Conservation (phyloP, 768 basidiomycete species). For the Boletus tylopilopsis region DNA sequence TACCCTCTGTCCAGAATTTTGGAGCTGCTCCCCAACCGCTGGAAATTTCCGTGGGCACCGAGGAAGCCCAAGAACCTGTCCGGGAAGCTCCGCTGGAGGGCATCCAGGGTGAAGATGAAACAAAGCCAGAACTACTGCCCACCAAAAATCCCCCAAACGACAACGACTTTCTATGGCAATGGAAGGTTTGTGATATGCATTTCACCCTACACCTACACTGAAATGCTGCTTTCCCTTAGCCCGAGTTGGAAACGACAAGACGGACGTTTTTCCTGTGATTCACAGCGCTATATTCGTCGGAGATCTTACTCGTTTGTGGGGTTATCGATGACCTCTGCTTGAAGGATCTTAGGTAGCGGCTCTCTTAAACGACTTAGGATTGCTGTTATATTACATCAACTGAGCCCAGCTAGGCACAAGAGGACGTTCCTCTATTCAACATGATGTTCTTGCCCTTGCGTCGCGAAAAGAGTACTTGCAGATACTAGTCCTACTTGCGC, state of each 20-base stretch:
- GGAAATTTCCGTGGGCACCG: conserved; percentile 45
- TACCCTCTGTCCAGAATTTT: conserved; percentile 74
- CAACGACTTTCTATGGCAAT: conserved; percentile 83
- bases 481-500: too few relatives aligned
- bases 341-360: too few relatives aligned
- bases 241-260: conserved; percentile 89
- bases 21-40: conserved; percentile 59
- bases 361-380: too few relatives aligned
- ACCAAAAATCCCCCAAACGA: conserved; percentile 52
- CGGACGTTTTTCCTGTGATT: conserved; percentile 83
- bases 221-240: conserved; percentile 40
- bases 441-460: too few relatives aligned
- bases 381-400: too few relatives aligned
- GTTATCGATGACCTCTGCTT: too few relatives aligned
- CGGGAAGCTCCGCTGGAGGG: conserved; percentile 16
- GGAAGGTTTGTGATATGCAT: conserved; percentile 63
- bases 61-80: conserved; percentile 24
- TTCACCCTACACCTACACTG: not conserved
- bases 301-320: too few relatives aligned
- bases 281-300: not conserved
- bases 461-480: too few relatives aligned
- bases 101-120: conserved; percentile 16
- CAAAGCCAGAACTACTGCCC: conserved; percentile 6
- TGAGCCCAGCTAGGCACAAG: too few relatives aligned
- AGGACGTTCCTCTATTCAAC: too few relatives aligned